phyloP scores from a whole-genome alignment of 2,329 filamentous ascomycete genomes.

The Ophiocordyceps camponoti-leonardi region DNA sequence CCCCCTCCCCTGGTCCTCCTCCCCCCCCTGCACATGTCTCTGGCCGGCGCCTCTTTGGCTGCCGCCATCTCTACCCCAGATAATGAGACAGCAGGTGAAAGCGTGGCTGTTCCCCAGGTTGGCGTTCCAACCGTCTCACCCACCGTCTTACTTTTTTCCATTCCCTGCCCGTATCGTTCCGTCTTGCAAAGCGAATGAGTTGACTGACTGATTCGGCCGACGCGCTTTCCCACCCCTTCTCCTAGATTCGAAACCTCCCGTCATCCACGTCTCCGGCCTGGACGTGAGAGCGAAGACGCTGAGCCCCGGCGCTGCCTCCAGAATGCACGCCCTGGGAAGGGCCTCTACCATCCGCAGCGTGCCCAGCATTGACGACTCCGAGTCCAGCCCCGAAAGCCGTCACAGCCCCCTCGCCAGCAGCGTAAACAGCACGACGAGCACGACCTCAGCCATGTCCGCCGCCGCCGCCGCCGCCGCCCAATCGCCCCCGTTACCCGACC shows the following conservation, averaged over 20 bases:
- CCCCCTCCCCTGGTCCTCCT: not conserved
- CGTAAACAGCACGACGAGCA: slow-evolving; percentile 34
- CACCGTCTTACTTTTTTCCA: not conserved
- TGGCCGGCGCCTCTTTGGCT: not conserved
- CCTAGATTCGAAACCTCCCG: slow-evolving; percentile 6
- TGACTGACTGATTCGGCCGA: not conserved
- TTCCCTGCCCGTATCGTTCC: too few relatives aligned
- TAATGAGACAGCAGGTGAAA: not conserved
- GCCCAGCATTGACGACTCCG: slow-evolving; percentile 33
- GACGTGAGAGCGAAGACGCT: slow-evolving; percentile 14
- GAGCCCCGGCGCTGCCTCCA: slow-evolving; percentile 13
- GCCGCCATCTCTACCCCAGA: not conserved
- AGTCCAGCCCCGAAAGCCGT: slow-evolving; percentile 26
- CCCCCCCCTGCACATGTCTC: not conserved
- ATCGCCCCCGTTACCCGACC: slow-evolving; percentile 12
- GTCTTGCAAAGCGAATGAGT: not conserved
- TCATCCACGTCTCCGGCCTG: slow-evolving; percentile 7
- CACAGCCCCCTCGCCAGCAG: slow-evolving; percentile 39
- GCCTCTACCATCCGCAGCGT: slow-evolving; percentile 38
- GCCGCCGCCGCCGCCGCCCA: slow-evolving; percentile 15
- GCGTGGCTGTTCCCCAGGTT: not conserved
- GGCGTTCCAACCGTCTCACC: not conserved
- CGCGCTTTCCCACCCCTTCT: not conserved
- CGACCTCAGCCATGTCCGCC: slow-evolving; percentile 22
- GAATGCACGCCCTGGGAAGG: slow-evolving; percentile 15